phyloP scores from a whole-genome alignment of 331 rosid species.

The Pyrus hybrid region DNA sequence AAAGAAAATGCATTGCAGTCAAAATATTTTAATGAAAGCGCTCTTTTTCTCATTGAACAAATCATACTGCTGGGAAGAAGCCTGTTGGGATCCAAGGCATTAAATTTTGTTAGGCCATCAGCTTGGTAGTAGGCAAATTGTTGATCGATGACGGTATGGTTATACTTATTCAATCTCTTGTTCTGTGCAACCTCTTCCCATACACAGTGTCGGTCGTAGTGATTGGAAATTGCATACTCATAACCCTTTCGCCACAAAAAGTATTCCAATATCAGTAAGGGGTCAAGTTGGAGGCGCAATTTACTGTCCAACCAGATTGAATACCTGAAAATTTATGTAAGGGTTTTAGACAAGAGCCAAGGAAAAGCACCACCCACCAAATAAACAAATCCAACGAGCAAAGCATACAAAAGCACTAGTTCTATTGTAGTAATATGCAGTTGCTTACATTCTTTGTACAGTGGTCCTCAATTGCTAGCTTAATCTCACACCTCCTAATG shows the following conservation, averaged over 20 bases:
- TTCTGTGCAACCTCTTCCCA: slow-evolving; percentile 92
- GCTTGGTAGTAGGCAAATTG: slow-evolving; percentile 78
- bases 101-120: slow-evolving; percentile 78
- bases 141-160: slow-evolving; percentile 67
- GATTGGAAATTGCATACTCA: slow-evolving; percentile 85
- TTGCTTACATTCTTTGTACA: neutral
- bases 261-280: slow-evolving; percentile 78
- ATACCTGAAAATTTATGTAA: slow-evolving; percentile 42
- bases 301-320: slow-evolving; percentile 97
- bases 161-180: slow-evolving; percentile 85
- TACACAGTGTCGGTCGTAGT: slow-evolving; percentile 80
- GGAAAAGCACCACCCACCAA: neutral
- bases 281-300: slow-evolving; percentile 83
- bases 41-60: neutral
- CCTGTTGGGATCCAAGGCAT: slow-evolving; percentile 64
- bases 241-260: slow-evolving; percentile 89
- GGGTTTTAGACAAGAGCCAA: neutral
- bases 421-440: no score
- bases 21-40: neutral
- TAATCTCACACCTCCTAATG: neutral
- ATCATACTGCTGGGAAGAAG: slow-evolving; percentile 95
- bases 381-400: neutral
- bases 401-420: neutral
- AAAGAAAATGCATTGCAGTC: neutral
- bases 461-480: neutral